These are phyloP conservation scores for Candida boidinii DNA, from an alignment of 805 yeast genomes.

Conservation along the genomic window DNA sequence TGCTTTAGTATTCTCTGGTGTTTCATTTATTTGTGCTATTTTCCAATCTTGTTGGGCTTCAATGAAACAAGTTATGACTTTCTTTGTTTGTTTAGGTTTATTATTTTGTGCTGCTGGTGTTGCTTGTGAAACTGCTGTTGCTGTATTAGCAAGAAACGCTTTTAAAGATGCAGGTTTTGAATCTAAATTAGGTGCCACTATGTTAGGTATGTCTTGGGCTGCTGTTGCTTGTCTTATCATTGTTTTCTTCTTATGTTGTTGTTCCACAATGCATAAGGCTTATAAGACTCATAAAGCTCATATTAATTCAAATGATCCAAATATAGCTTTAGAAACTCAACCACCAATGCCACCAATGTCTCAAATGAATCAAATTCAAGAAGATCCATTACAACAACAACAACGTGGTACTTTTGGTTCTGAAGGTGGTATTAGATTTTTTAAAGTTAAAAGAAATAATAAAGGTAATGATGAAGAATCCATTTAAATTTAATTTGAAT, in stretches of 20 bases:
- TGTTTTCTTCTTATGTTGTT: slow-evolving; percentile 44
- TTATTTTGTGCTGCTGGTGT: slow-evolving; percentile 55
- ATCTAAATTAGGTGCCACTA: slow-evolving; percentile 46
- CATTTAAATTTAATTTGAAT: slow-evolving; percentile 3
- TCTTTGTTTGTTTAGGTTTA: slow-evolving; percentile 42
- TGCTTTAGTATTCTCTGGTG: slow-evolving; percentile 53
- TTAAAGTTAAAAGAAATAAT: slow-evolving; percentile 57
- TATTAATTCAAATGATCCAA: slow-evolving; percentile 25
- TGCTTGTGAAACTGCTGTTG: slow-evolving; percentile 64
- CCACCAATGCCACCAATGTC: background rate
- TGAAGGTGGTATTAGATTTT: slow-evolving; percentile 65
- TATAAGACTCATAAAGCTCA: slow-evolving; percentile 42
- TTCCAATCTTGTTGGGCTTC: slow-evolving; percentile 48
- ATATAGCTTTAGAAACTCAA: slow-evolving; percentile 7
- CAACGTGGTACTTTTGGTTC: slow-evolving; percentile 17
- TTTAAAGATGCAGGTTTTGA: slow-evolving; percentile 40
- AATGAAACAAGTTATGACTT: slow-evolving; percentile 45
- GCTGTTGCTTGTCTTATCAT: slow-evolving; percentile 45
- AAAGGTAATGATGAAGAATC: slow-evolving; percentile 32
- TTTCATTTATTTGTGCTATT: slow-evolving; percentile 47
- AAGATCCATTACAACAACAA: slow-evolving; percentile 10
- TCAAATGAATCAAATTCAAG: slow-evolving; percentile 4
- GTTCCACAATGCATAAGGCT: slow-evolving; percentile 37
- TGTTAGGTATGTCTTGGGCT: slow-evolving; percentile 66
- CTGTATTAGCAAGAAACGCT: slow-evolving; percentile 66